Conservation (phyloP, 805 yeast species). For the Wickerhamiella sorbophila region DNA sequence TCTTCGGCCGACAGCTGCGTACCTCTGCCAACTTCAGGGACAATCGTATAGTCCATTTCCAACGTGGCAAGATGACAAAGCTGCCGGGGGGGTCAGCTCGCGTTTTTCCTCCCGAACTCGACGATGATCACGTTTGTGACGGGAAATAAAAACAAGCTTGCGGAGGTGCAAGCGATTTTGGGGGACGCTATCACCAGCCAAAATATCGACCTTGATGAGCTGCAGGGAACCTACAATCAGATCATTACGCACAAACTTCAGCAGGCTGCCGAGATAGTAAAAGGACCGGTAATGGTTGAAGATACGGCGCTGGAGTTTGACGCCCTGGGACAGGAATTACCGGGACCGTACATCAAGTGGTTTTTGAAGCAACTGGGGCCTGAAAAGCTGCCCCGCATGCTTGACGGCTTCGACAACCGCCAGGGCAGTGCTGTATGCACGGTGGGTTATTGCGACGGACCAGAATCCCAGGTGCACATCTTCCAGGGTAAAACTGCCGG, state of each 20-base stretch:
- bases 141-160: slow-evolving; percentile 78
- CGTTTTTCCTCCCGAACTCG: not conserved
- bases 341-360: slow-evolving; percentile 96
- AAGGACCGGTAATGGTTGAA: slow-evolving; percentile 84
- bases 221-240: slow-evolving; percentile 76
- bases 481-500: slow-evolving; percentile 85
- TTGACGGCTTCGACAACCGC: slow-evolving; percentile 70
- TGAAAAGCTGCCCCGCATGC: slow-evolving; percentile 60
- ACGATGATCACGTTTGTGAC: slow-evolving; percentile 52
- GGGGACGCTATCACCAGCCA: slow-evolving; percentile 38
- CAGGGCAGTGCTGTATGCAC: slow-evolving; percentile 82
- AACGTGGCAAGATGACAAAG: slow-evolving; percentile 2
- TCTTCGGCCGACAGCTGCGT: slow-evolving; percentile 42
- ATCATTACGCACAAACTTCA: slow-evolving; percentile 70
- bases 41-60: slow-evolving; percentile 3
- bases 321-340: slow-evolving; percentile 59
- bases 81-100: not conserved
- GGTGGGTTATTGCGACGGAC: slow-evolving; percentile 78
- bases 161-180: slow-evolving; percentile 69
- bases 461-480: slow-evolving; percentile 53
- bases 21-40: slow-evolving; percentile 4
- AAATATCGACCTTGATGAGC: slow-evolving; percentile 70
- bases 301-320: slow-evolving; percentile 83
- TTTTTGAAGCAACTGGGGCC: slow-evolving; percentile 65
- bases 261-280: slow-evolving; percentile 46